Evolutionary conservation across 108 stramenopile species (phyloP), one percentile per base, ranked within the genome.

Genomic region (Nannochloropsis oceanica): DNA sequence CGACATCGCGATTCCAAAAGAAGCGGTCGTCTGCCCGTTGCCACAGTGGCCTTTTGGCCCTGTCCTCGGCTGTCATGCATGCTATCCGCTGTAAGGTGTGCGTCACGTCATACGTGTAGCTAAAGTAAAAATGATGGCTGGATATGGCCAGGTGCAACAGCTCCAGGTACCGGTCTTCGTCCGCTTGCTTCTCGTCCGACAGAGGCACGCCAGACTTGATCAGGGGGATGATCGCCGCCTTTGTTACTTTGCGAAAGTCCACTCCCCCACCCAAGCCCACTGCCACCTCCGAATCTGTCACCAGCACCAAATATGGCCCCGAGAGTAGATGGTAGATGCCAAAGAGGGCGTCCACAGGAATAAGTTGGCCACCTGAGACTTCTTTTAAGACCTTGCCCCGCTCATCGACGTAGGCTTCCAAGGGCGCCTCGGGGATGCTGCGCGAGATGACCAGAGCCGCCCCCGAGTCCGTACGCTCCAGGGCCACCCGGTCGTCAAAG

Each of bases 1-100:
- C 85, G 42, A 94, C 89, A 34, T 90, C 89, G 89, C 95, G 91
- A 86, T 97, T 97, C 97, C 97, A 97, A 90, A 97, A 96, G 90
- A 96, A 97, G 13, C 96, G 93, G 22, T 90, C 83, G 91, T 97
- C 96, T 13, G 94, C 92, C 22, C 82, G 27, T 43, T 46, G 59
- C 80, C 42, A 25, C 73, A 25, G 81, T 46, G 85, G 43, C 87
- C 82, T 42, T 27, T 80, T 42, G 13, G 14, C 43, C 34, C 81
- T 81, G 50, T 20, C 43, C 9, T 25, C 83, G 26, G 92, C 20
- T 91, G 84, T 90, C 89, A 91, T 50, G 81, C 88, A 26, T 25
- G 25, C 27, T 8, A 89, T 84, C 22, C 87, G 82, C 84, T 91
- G 91, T 8, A 89, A 85, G 43, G 90, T 91, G 26, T 88, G 84